Evolutionary conservation across 768 basidiomycete genomes (phyloP).

Genomic region (Lactifluus pinguis): DNA sequence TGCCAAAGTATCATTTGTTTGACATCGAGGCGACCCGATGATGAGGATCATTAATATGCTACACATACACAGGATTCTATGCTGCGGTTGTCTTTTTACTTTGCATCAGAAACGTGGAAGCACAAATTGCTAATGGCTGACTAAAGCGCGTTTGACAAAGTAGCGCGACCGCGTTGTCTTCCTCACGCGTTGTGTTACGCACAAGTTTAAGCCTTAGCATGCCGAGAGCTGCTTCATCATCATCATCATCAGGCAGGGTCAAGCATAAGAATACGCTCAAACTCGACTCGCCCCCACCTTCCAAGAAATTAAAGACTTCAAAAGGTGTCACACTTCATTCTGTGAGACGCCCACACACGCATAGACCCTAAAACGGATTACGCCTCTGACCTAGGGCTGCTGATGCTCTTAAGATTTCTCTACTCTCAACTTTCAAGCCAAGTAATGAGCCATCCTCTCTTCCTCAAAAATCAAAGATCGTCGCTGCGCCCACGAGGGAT

Average conservation of each 20-base stretch:
- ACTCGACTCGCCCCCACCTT: constrained; percentile 10
- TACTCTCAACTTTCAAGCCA: neutral
- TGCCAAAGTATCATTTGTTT: too few species aligned
- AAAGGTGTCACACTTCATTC: constrained; percentile 7
- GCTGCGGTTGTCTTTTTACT: too few species aligned
- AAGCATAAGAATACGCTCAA: constrained; percentile 19
- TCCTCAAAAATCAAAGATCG: neutral
- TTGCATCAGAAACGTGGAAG: too few species aligned
- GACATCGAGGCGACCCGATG: too few species aligned
- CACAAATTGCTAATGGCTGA: too few species aligned
- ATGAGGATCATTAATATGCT: too few species aligned
- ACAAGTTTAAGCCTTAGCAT: neutral
- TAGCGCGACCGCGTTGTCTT: too few species aligned
- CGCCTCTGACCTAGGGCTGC: constrained; percentile 3
- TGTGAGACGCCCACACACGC: constrained; percentile 1
- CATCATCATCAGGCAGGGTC: neutral
- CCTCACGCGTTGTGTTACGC: too few species aligned
- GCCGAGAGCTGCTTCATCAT: neutral
- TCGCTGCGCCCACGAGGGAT: constrained; percentile 3
- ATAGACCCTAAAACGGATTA: neutral
- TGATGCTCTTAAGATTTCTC: constrained; percentile 4
- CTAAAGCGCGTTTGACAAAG: too few species aligned
- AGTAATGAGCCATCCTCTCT: neutral
- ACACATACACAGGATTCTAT: too few species aligned
- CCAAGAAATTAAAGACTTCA: constrained; percentile 8